Base-by-base conservation (phyloP, 2,329 filamentous ascomycete genomes). In the Diatrype stigma region DNA sequence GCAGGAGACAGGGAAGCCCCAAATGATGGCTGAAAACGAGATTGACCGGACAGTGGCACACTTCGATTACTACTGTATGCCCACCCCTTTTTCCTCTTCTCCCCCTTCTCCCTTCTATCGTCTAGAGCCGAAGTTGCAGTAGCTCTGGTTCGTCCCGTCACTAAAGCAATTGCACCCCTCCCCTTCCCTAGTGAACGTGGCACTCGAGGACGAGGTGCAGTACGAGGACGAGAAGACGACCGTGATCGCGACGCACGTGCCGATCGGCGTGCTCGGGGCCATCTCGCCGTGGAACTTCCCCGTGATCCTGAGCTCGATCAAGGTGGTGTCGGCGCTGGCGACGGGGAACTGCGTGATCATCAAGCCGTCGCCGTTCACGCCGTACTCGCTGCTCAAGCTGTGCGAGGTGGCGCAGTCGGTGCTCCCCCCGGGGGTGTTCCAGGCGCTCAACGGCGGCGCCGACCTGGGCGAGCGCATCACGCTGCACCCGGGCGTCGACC, bases 261-360 rank as follows among this genome's bases (percentile, higher is more conserved):
- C 78, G 0, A 67, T 80, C 37, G 78, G 78, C 32, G 70, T 79
- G 4, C 70, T 74, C 2, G 78, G 71, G 12, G 81, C 75, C 51
- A 84, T 84, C 57, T 77, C 78, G 22, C 80, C 81, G 1, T 85
- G 82, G 81, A 85, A 85, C 62, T 84, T 76, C 56, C 75, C 75
- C 1, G 56, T 77, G 26, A 69, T 74, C 50, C 66, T 77, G 1
- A 70, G 73, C 12, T 71, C 73, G 47, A 68, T 77, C 45, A 84
- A 84, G 63, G 69, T 82, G 21, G 70, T 64, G 1, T 68, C 77
- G 0, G 74, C 78, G 1, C 60, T 83, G 2, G 64, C 79, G 11
- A 77, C 79, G 0, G 79, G 79, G 12, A 81, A 81, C 62, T 69
- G 72, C 5, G 67, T 82, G 19, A 81, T 83, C 56, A 72, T 83